A percentile compares a stretch with the other conserved stretches of the same genome.
Conservation (phyloP, 1,284 basidiomycete genomes). For the Boletus mariae region DNA sequence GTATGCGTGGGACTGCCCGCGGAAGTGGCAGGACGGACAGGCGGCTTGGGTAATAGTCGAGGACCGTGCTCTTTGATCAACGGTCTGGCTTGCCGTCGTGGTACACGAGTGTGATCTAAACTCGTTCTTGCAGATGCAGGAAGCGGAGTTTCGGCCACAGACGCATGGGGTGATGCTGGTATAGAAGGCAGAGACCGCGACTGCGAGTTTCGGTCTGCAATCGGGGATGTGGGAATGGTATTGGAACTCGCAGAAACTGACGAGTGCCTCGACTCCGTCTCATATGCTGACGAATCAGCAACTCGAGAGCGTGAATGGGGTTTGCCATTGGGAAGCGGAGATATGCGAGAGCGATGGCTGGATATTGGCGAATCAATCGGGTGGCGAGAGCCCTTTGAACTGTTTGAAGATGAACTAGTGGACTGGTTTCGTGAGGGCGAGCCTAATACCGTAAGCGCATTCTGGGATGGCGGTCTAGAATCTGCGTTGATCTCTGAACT, state of each 20-base stretch:
- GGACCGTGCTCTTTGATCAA: neutral
- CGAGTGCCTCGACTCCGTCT: slow-evolving; percentile 25
- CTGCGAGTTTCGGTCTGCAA: slow-evolving; percentile 12
- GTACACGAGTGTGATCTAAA: slow-evolving; percentile 12
- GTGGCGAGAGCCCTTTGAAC: slow-evolving; percentile 25
- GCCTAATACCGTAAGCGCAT: slow-evolving; percentile 10
- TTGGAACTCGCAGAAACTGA: slow-evolving; percentile 26
- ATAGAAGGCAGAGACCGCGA: slow-evolving; percentile 24
- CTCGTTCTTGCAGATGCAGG: slow-evolving; percentile 11
- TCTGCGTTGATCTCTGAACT: slow-evolving; percentile 20
- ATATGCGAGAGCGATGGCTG: slow-evolving; percentile 4
- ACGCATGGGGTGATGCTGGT: slow-evolving; percentile 28
- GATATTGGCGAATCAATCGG: slow-evolving; percentile 22
- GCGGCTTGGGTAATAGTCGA: slow-evolving; percentile 5
- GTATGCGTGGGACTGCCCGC: slow-evolving; percentile 7
- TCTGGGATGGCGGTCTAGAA: slow-evolving; percentile 8
- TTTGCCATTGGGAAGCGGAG: slow-evolving; percentile 16
- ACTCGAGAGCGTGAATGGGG: slow-evolving; percentile 15
- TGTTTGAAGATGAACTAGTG: slow-evolving; percentile 18
- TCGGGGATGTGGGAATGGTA: slow-evolving; percentile 12
- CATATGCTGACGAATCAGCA: slow-evolving; percentile 6
- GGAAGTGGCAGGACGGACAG: slow-evolving; percentile 28
- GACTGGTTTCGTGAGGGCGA: slow-evolving; percentile 29
- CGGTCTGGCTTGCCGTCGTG: slow-evolving; percentile 9
- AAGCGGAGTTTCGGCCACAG: slow-evolving; percentile 10